Percentiles rank a stretch among this genome's conserved stretches.
Evolutionary conservation across 2,329 filamentous ascomycete species (phyloP).

Genomic region (Calycina marina): DNA sequence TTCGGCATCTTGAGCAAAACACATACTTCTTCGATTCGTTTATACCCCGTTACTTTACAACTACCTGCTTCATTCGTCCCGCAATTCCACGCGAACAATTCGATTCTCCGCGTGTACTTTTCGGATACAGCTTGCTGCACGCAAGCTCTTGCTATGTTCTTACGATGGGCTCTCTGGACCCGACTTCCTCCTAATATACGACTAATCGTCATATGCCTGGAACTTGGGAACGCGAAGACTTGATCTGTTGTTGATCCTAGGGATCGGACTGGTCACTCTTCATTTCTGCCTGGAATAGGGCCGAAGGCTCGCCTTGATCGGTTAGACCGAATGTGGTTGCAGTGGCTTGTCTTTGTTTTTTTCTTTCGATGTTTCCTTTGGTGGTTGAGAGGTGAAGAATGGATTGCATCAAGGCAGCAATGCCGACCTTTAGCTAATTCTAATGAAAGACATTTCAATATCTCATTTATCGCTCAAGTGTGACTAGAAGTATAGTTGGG

Average conservation of each 20-base stretch:
- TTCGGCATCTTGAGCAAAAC: background rate
- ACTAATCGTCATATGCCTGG: background rate
- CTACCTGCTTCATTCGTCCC: constrained; percentile 2
- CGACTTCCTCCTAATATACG: too few relatives aligned
- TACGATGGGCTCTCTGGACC: too few relatives aligned
- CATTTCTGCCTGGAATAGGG: background rate
- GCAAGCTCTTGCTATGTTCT: background rate
- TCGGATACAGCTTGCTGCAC: background rate
- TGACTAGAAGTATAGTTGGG: too few relatives aligned
- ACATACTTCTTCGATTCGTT: constrained; percentile 7
- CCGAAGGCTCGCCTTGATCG: background rate
- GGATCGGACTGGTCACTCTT: background rate
- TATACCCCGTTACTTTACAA: constrained; percentile 12
- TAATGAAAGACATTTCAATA: too few relatives aligned
- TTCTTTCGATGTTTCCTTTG: background rate
- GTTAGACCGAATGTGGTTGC: background rate
- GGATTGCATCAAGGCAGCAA: too few relatives aligned
- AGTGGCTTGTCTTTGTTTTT: background rate
- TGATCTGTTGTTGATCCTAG: too few relatives aligned
- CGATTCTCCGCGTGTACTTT: constrained; percentile 4
- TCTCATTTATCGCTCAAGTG: too few relatives aligned
- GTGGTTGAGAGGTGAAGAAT: background rate
- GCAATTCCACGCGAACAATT: constrained; percentile 5
- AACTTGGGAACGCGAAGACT: background rate
- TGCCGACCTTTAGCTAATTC: too few relatives aligned